Evolutionary conservation across 179 eudicot species (phyloP), one percentile per base, ranked within the genome.

Genomic region (Sideroxylon spinosum): DNA sequence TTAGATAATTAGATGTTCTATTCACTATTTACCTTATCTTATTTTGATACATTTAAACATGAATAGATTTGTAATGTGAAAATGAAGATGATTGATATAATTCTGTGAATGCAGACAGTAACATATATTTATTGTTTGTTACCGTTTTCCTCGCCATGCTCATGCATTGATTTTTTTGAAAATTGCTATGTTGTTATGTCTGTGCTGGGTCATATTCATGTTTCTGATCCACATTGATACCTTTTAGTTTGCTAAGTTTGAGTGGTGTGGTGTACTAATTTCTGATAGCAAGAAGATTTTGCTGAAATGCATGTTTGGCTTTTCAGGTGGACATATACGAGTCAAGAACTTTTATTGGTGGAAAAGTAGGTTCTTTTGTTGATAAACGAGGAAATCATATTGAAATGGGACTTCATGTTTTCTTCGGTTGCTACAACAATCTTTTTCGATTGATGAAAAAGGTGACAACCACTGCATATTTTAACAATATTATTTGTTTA

Each of bases 341-440:
- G 74, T 94, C 98, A 53, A 91, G 98, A 90, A 28, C 93, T 76
- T 95, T 95, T 78, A 92, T 95, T 81, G 99, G 99, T 68, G 99
- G 99, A 56, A 95, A 95, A 84, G 99, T 92, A 78, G 99, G 99
- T 50, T 95, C 99, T 12, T 95, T 92, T 81, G 93, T 94, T 74
- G 99, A 95, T 83, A 92, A 78, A 89, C 83, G 82, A 61, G 99
- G 99, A 82, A 95, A 95, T 73, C 99, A 95, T 82, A 85, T 95
- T 74, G 99, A 95, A 82, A 95, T 95, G 99, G 99, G 99, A 76
- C 81, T 95, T 74, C 99, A 95, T 79, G 99, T 95, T 57, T 95
- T 95, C 88, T 95, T 95, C 81, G 99, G 99, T 71, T 95, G 99
- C 92, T 95, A 95, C 77, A 94, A 86, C 80, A 95, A 95, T 85